Conservation (phyloP, 2,329 filamentous ascomycete species). For the Mycosphaerella arachidis region DNA sequence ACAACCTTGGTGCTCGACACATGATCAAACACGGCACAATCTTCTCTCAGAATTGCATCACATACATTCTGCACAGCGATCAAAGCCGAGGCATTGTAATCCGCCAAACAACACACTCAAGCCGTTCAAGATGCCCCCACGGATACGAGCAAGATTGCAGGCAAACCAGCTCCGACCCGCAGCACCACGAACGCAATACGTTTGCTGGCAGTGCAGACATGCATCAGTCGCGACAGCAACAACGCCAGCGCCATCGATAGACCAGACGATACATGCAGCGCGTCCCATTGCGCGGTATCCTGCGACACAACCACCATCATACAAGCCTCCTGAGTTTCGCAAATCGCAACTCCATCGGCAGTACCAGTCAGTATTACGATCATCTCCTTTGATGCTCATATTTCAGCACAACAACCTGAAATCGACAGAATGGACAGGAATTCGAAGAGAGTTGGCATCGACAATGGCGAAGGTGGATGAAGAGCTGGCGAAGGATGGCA, state of each 20-base stretch:
- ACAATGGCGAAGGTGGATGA: constrained; percentile 62
- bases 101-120: constrained; percentile 4
- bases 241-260: constrained; percentile 50
- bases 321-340: constrained; percentile 78
- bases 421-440: constrained; percentile 68
- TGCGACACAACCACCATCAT: constrained; percentile 75
- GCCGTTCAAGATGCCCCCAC: constrained; percentile 47
- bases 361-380: constrained; percentile 83
- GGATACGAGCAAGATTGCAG: constrained; percentile 40
- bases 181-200: constrained; percentile 24
- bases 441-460: constrained; percentile 63
- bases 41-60: background rate
- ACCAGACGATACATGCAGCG: constrained; percentile 43
- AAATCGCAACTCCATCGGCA: constrained; percentile 84
- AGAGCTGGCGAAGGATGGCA: constrained; percentile 56
- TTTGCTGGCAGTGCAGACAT: constrained; percentile 42
- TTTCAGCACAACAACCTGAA: constrained; percentile 78
- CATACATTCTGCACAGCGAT: background rate
- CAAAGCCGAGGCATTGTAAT: background rate
- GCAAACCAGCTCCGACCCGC: constrained; percentile 32
- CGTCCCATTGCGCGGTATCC: constrained; percentile 49
- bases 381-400: constrained; percentile 77
- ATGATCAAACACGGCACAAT: background rate
- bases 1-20: background rate
- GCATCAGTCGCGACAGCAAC: constrained; percentile 47